A percentile compares a stretch with the other conserved stretches of the same genome.
phyloP scores from a whole-genome alignment of 805 yeast species.

The Cyberlindnera maclurae region DNA sequence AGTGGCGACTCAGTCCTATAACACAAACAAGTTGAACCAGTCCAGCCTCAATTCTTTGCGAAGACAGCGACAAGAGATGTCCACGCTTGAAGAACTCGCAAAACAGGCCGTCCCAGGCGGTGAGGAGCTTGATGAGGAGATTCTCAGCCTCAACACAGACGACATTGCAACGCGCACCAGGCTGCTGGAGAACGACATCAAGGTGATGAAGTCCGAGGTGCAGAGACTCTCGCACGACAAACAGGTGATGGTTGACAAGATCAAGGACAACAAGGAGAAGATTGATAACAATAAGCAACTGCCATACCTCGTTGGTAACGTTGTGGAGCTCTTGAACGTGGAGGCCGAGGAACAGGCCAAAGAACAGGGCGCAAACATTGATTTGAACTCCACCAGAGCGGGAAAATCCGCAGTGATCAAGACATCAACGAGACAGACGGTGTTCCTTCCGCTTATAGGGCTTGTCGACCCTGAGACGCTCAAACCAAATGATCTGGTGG shows the following conservation, averaged over 20 bases:
- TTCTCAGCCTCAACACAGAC: constrained; percentile 65
- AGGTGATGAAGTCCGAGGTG: constrained; percentile 86
- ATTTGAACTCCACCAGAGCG: constrained; percentile 79
- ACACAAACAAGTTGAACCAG: no score
- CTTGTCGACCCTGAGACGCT: constrained; percentile 85
- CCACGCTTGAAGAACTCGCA: constrained; percentile 80
- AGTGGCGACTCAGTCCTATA: no score
- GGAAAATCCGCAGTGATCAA: constrained; percentile 98
- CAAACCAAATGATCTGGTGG: constrained; percentile 96
- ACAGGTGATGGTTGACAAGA: constrained; percentile 85
- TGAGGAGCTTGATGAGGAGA: constrained; percentile 64
- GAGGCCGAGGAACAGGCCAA: constrained; percentile 76
- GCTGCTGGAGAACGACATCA: constrained; percentile 88
- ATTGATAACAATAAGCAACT: constrained; percentile 91
- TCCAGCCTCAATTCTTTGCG: no score
- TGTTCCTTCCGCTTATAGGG: constrained; percentile 92
- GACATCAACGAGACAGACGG: constrained; percentile 96
- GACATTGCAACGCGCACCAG: constrained; percentile 84
- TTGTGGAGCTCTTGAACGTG: constrained; percentile 87
- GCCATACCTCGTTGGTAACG: constrained; percentile 94
- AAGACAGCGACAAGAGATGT: constrained; percentile 37
- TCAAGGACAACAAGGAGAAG: constrained; percentile 93
- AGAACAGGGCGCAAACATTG: constrained; percentile 90
- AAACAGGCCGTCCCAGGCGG: constrained; percentile 33
- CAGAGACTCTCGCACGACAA: constrained; percentile 90